Evolutionary conservation across 495 filamentous ascomycete genomes (phyloP).

Genomic region (Aspergillus conjunctus): DNA sequence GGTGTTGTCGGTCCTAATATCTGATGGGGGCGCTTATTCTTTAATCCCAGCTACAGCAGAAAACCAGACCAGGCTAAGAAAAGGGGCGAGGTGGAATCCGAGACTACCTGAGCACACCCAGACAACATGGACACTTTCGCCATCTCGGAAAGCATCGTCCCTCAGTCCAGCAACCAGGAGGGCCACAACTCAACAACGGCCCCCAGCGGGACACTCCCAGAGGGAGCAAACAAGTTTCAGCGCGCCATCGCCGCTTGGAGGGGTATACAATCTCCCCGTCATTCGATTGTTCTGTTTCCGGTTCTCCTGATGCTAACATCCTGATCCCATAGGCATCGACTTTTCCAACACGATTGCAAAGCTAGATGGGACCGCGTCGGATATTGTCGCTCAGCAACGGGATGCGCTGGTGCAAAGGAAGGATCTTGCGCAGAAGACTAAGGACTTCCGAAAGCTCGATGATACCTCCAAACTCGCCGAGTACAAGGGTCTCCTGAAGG

Average conservation of each 20-base stretch:
- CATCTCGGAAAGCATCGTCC: slow-evolving; percentile 45
- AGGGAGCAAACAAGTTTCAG: slow-evolving; percentile 88
- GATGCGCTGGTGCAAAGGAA: slow-evolving; percentile 93
- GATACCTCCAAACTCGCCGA: slow-evolving; percentile 86
- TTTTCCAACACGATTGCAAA: slow-evolving; percentile 81
- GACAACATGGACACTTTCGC: slow-evolving; percentile 49
- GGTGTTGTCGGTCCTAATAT: slow-evolving; percentile 4
- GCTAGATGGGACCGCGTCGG: slow-evolving; percentile 87
- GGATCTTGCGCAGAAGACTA: slow-evolving; percentile 96
- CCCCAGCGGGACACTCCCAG: slow-evolving; percentile 39
- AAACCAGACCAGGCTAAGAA: not conserved
- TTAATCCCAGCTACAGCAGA: not conserved
- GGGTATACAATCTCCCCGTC: slow-evolving; percentile 55
- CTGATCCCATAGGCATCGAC: slow-evolving; percentile 69
- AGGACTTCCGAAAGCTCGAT: slow-evolving; percentile 94
- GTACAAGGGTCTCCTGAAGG: slow-evolving; percentile 86
- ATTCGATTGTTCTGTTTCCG: not conserved
- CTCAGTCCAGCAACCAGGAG: slow-evolving; percentile 37
- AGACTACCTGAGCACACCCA: not conserved
- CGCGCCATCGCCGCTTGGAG: slow-evolving; percentile 94
- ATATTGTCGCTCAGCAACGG: slow-evolving; percentile 88
- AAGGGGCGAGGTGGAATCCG: not conserved
- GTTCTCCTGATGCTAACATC: slow-evolving; percentile 31
- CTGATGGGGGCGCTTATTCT: slow-evolving; percentile 28
- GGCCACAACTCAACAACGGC: slow-evolving; percentile 29